Base-by-base conservation (phyloP, 768 basidiomycete species). In the Leccinum barrowsii region DNA sequence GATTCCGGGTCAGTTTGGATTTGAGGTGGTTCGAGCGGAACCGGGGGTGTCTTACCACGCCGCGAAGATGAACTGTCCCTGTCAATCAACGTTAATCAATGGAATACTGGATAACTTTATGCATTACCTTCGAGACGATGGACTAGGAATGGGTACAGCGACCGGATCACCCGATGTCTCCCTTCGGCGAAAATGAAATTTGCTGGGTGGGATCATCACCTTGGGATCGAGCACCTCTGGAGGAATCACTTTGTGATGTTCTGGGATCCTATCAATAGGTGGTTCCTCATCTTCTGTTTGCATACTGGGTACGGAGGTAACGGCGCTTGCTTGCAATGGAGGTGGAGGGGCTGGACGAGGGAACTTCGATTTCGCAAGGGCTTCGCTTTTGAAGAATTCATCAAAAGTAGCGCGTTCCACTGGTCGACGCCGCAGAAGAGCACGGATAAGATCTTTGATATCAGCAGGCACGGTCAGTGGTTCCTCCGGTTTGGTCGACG, bases 311-410 rank as follows among this genome's bases (percentile, higher is more conserved):
- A 30, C 57, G 5, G 62, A 54, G 4, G 58, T 48, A 6, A 66
- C 56, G 7, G 50, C 46, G 4, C 59, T 54, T n/a, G 52, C 37
- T 7, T 62, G 68, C 2, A 40, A 63, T 17, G 59, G 35, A 52
- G 56, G 46, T 62, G 67, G 24, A 13, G 63, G 52, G 17, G 37
- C 57, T 7, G 85, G 83, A 48, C 85, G 76, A 6, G 87, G 85
- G 66, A 92, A 92, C 74, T 87, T 92, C 40, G 83, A 87, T 69
- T 87, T 90, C 26, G 81, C 85, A 63, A 90, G 77, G 35, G 88
- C 94, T 32, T 80, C 81, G 62, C 90, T 92, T 53, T 80, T 79
- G 70, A 99, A 99, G 75, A 97, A 98, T 44, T 94, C 92, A 12
- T 95, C 91, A 59, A 95, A 99, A 56, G 81, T 86, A 22, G 92